Evolutionary conservation across 2,329 filamentous ascomycete genomes (phyloP).

Genomic region (Penicillium concentricum): DNA sequence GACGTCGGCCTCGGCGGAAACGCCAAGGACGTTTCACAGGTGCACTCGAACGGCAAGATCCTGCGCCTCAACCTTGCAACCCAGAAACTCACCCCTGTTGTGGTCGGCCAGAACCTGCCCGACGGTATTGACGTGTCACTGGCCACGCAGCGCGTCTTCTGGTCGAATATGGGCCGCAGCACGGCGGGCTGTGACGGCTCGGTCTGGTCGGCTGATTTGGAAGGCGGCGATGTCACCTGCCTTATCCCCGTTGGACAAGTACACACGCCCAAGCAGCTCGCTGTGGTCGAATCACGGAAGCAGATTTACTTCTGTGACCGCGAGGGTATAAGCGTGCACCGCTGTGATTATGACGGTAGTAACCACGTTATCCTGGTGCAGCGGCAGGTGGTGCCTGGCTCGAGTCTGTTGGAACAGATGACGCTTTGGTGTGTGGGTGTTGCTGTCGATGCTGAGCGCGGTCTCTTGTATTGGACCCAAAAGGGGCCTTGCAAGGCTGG

Average conservation of each 20-base stretch:
- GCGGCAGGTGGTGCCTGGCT: constrained; percentile 18
- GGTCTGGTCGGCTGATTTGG: constrained; percentile 48
- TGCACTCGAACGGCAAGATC: constrained; percentile 18
- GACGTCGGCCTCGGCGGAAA: constrained; percentile 27
- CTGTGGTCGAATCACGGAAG: constrained; percentile 25
- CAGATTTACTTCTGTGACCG: constrained; percentile 47
- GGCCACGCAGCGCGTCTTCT: constrained; percentile 43
- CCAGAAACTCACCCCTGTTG: constrained; percentile 13
- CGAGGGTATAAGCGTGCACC: constrained; percentile 42
- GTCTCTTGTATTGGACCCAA: constrained; percentile 60
- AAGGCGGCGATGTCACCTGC: constrained; percentile 48
- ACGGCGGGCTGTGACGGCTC: constrained; percentile 42
- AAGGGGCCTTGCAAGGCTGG: constrained; percentile 55
- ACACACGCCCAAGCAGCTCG: constrained; percentile 52
- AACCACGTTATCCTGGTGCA: constrained; percentile 42
- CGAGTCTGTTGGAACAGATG: constrained; percentile 24
- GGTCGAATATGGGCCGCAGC: constrained; percentile 52
- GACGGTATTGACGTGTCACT: constrained; percentile 48
- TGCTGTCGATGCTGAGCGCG: constrained; percentile 43
- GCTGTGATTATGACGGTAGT: constrained; percentile 37
- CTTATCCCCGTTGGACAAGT: constrained; percentile 47
- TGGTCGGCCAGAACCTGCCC: constrained; percentile 32
- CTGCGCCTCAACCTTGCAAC: constrained; percentile 16
- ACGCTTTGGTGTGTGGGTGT: constrained; percentile 59
- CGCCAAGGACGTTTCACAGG: constrained; percentile 12